Evolutionary conservation across 2,329 filamentous ascomycete genomes (phyloP).

Genomic region (Phyllosticta paracitricarpa): DNA sequence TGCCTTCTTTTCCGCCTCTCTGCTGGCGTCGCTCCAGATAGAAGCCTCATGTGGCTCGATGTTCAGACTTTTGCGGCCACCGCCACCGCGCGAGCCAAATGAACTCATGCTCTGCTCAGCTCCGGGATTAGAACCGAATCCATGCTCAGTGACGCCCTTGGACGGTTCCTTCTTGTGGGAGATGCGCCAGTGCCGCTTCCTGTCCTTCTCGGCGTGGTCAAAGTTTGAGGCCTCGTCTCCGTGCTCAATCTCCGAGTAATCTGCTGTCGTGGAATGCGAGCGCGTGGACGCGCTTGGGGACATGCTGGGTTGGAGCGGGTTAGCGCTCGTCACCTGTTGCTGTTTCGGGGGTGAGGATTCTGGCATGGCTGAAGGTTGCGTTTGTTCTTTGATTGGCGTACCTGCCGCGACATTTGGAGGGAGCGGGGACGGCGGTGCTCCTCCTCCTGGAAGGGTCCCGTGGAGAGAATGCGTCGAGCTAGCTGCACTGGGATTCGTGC

Average conservation of each 20-base stretch:
- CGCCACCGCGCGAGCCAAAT: slow-evolving; percentile 16
- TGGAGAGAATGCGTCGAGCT: slow-evolving; percentile 66
- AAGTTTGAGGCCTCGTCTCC: slow-evolving; percentile 46
- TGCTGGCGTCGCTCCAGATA: slow-evolving; percentile 19
- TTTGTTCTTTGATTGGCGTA: slow-evolving; percentile 20
- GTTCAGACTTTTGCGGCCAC: slow-evolving; percentile 6
- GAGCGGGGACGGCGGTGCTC: slow-evolving; percentile 20
- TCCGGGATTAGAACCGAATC: slow-evolving; percentile 27
- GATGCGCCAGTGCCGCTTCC: slow-evolving; percentile 64
- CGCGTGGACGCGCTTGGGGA: slow-evolving; percentile 71
- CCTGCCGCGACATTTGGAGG: slow-evolving; percentile 21
- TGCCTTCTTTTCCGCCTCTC: slow-evolving; percentile 43
- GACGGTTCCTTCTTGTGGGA: slow-evolving; percentile 31
- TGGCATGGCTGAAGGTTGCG: slow-evolving; percentile 11
- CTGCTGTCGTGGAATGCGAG: slow-evolving; percentile 59
- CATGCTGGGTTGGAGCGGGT: slow-evolving; percentile 42
- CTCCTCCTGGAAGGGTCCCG: slow-evolving; percentile 6
- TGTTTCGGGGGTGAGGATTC: slow-evolving; percentile 7
- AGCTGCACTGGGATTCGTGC: slow-evolving; percentile 77
- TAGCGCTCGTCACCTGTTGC: slow-evolving; percentile 5
- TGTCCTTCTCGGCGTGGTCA: slow-evolving; percentile 31
- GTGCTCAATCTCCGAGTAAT: slow-evolving; percentile 71
- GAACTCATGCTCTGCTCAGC: slow-evolving; percentile 31
- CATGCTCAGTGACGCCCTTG: slow-evolving; percentile 22
- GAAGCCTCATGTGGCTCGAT: slow-evolving; percentile 4